A percentile compares a stretch with the other conserved stretches of the same genome.
Conservation (phyloP, 2,329 filamentous ascomycete species). For the Rhytidhysteron rufulum region DNA sequence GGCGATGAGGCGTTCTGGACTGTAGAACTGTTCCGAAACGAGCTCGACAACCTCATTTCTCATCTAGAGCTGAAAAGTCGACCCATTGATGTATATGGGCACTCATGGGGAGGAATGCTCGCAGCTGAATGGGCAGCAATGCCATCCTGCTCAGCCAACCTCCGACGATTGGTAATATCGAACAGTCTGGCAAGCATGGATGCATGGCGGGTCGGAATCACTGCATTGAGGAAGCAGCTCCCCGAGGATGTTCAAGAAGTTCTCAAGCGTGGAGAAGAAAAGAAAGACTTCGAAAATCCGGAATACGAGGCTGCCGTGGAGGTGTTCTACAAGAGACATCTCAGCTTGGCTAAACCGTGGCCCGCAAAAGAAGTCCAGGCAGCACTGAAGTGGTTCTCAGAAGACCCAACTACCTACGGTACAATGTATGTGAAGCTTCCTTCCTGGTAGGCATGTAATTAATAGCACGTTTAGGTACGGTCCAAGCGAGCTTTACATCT, state of each 20-base stretch:
- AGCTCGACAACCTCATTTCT: neutral
- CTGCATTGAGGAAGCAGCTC: slow-evolving; percentile 16
- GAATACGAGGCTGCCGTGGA: slow-evolving; percentile 28
- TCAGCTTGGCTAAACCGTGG: slow-evolving; percentile 26
- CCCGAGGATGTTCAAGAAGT: slow-evolving; percentile 24
- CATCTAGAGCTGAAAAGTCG: neutral
- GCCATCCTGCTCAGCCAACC: neutral
- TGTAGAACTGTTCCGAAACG: neutral
- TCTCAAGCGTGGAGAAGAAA: slow-evolving; percentile 21
- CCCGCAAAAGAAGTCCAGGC: slow-evolving; percentile 18
- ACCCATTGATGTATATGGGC: neutral
- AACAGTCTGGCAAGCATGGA: slow-evolving; percentile 24
- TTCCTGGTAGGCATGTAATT: neutral
- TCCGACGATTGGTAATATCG: slow-evolving; percentile 9
- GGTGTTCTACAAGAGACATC: slow-evolving; percentile 23
- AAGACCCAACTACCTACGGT: slow-evolving; percentile 27
- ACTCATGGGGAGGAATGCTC: neutral
- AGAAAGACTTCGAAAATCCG: slow-evolving; percentile 20
- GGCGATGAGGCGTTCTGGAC: neutral
- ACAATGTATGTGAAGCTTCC: slow-evolving; percentile 20
- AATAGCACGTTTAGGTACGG: slow-evolving; percentile 24
- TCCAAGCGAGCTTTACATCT: slow-evolving; percentile 33
- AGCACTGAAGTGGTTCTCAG: slow-evolving; percentile 17
- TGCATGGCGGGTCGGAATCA: slow-evolving; percentile 21
- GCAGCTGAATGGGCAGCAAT: neutral